Evolutionary conservation across 495 filamentous ascomycete species (phyloP).

Genomic region (Durotheca rogersii): DNA sequence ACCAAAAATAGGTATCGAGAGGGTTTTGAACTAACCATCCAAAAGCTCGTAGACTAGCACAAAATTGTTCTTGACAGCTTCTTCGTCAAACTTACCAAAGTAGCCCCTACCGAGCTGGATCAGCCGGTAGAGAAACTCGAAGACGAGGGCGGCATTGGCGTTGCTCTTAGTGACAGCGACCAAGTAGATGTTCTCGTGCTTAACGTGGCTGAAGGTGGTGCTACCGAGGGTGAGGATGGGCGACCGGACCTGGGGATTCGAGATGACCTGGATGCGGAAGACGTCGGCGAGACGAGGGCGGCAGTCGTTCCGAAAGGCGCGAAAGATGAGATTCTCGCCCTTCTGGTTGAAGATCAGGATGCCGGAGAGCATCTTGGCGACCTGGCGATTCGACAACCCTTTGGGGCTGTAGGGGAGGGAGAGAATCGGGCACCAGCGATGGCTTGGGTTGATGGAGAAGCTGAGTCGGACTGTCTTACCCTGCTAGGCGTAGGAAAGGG

Average conservation of each 20-base stretch:
- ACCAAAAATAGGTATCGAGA: too few relatives aligned
- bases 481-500: too few relatives aligned
- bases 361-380: conserved; percentile 80
- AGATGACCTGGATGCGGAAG: conserved; percentile 99
- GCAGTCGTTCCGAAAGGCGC: conserved; percentile 96
- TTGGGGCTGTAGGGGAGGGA: neutral
- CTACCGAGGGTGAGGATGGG: conserved; percentile 96
- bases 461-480: too few relatives aligned
- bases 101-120: conserved; percentile 89
- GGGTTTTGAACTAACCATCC: conserved; percentile 69
- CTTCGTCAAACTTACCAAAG: conserved; percentile 99
- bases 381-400: conserved; percentile 24
- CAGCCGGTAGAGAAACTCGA: conserved; percentile 95
- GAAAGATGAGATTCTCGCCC: conserved; percentile 99
- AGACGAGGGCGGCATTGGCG: conserved; percentile 97
- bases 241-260: conserved; percentile 95
- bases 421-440: too few relatives aligned
- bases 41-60: conserved; percentile 97
- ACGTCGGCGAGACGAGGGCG: conserved; percentile 95
- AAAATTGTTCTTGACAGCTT: conserved; percentile 99
- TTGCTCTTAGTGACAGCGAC: conserved; percentile 99
- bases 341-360: conserved; percentile 99
- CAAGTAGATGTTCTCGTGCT: conserved; percentile 98
- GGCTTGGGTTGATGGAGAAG: too few relatives aligned
- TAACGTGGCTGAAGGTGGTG: conserved; percentile 98